phyloP scores from a whole-genome alignment of 495 filamentous ascomycete species.

The Lasiosphaeria miniovina region DNA sequence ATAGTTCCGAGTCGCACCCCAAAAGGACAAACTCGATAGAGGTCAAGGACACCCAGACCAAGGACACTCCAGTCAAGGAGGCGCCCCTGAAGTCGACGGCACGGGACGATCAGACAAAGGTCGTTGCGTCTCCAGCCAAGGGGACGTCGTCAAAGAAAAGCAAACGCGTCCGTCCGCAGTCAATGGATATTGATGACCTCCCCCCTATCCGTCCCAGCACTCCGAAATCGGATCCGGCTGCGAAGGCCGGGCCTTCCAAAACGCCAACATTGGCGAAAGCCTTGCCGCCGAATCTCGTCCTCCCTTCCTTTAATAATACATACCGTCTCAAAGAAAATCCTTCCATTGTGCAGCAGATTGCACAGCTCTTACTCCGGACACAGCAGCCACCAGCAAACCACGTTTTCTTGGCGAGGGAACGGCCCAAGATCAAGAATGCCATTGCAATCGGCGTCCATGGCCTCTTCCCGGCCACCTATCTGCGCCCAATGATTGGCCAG shows the following conservation, averaged over 20 bases:
- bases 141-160: slow-evolving; percentile 38
- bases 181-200: slow-evolving; percentile 46
- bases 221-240: slow-evolving; percentile 29
- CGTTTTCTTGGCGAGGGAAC: slow-evolving; percentile 65
- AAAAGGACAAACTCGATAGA: slow-evolving; percentile 56
- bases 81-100: slow-evolving; percentile 26
- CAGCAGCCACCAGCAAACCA: slow-evolving; percentile 63
- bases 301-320: slow-evolving; percentile 66
- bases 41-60: slow-evolving; percentile 41
- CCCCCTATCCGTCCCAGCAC: slow-evolving; percentile 32
- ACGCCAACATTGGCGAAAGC: slow-evolving; percentile 35
- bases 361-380: slow-evolving; percentile 60
- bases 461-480: slow-evolving; percentile 80
- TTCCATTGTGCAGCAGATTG: slow-evolving; percentile 68
- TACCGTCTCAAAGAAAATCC: slow-evolving; percentile 65
- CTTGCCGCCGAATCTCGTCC: slow-evolving; percentile 57
- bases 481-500: slow-evolving; percentile 85
- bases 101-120: slow-evolving; percentile 26
- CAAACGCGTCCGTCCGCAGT: slow-evolving; percentile 48
- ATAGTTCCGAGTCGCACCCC: slow-evolving; percentile 61
- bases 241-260: slow-evolving; percentile 30
- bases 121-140: slow-evolving; percentile 25
- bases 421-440: slow-evolving; percentile 72
- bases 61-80: slow-evolving; percentile 40
- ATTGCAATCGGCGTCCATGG: slow-evolving; percentile 94